A percentile compares a stretch with the other conserved stretches of the same genome.
These are phyloP conservation scores for Mycena filopes DNA, from an alignment of 768 basidiomycete genomes.

Conservation along the genomic window DNA sequence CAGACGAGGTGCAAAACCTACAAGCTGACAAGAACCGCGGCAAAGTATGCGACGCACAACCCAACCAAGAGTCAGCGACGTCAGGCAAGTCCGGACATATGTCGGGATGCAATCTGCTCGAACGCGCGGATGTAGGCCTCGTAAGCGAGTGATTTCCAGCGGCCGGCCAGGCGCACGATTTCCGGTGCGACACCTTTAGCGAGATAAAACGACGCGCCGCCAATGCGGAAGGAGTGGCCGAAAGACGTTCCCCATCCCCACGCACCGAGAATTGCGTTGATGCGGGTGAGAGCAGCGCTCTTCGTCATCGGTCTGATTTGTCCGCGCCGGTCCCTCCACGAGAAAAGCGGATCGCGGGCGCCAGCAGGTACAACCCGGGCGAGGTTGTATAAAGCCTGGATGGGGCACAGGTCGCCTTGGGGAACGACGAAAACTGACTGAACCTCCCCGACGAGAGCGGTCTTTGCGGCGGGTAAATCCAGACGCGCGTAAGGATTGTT, in stretches of 20 bases:
- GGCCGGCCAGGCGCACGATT: conserved; percentile 44
- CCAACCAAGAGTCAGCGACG: conserved; percentile 1
- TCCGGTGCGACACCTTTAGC: conserved; percentile 45
- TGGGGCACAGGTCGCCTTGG: conserved; percentile 40
- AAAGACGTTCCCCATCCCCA: conserved; percentile 46
- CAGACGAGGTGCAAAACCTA: background rate
- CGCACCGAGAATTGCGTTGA: conserved; percentile 43
- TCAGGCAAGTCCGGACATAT: conserved; percentile 9
- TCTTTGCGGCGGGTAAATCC: conserved; percentile 49
- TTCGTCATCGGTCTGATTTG: conserved; percentile 44
- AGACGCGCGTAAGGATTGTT: conserved; percentile 42
- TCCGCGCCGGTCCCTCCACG: conserved; percentile 44
- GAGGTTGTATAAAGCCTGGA: conserved; percentile 42
- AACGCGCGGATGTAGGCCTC: conserved; percentile 50
- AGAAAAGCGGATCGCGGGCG: conserved; percentile 46
- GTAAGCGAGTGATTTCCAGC: conserved; percentile 54
- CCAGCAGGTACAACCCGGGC: conserved; percentile 39
- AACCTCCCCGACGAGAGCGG: conserved; percentile 43
- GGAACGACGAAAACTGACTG: conserved; percentile 42
- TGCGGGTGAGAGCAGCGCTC: conserved; percentile 35
- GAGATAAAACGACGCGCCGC: conserved; percentile 50
- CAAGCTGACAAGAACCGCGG: conserved; percentile 11
- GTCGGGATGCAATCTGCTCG: conserved; percentile 43
- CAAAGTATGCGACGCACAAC: conserved; percentile 6
- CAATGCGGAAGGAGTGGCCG: conserved; percentile 56